Evolutionary conservation across 371 early-diverging fungal genomes (phyloP), one percentile per base, ranked within the genome.

Genomic region (Syncephalis plumigaleata): DNA sequence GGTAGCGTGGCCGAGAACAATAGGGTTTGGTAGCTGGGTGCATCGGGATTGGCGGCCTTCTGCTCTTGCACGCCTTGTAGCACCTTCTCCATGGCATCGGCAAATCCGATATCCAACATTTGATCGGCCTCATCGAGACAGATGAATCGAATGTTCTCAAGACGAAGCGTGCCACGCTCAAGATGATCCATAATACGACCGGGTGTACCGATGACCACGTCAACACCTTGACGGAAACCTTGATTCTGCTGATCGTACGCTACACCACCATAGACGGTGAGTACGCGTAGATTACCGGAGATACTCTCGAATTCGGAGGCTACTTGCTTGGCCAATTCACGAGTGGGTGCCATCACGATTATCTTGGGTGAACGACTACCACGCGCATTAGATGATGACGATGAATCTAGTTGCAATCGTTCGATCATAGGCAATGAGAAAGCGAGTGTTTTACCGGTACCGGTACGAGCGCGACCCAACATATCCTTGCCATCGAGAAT

Each of bases 61-160:
- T 84, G 88, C 54, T 75, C 75, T 59, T 77, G 67, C 22, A 84
- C 75, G 25, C 67, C 58, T 50, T 84, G 74, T 17, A 91, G 65
- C 26, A 84, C 75, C 51, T 81, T 81, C 48, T 91, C 87, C 83
- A 97, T 85, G 48, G 84, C 85, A 24, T 84, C 86, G 39, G 84
- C 81, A 66, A 97, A 98, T 39, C 96, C 98, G 63, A 91, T 84
- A 65, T 96, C 95, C 57, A 96, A 73, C 87, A 81, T 82, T 57
- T 83, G 83, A 65, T 98, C 98, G 5, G 94, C 94, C 67, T 98
- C 99, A 60, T 98, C 99, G 47, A 98, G 56, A 53, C 81, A 73
- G 44, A 89, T 66, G 56, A 84, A 88, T 37, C 68, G 64, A 38
- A 91, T 57, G 42, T 68, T 60, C 45, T 73, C 67, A 36, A 92